Evolutionary conservation across 2,329 filamentous ascomycete species (phyloP).

Genomic region (Cercospora janseana): DNA sequence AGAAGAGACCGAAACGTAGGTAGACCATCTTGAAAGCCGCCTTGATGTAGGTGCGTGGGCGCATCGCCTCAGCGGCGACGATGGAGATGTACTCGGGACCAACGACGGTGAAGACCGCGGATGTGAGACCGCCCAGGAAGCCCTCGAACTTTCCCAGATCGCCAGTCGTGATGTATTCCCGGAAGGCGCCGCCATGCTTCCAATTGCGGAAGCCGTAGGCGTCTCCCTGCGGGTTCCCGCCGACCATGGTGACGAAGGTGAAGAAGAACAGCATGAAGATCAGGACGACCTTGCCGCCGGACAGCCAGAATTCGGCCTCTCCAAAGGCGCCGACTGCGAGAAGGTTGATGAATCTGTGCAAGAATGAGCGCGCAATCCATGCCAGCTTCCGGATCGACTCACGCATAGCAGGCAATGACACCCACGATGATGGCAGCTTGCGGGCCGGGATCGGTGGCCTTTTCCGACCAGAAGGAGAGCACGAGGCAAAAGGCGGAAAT

Average conservation of each 20-base stretch:
- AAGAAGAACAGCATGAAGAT: conserved; percentile 47
- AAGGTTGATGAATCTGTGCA: conserved; percentile 42
- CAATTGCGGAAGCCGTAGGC: conserved; percentile 48
- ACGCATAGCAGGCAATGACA: conserved; percentile 46
- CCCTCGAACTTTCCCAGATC: conserved; percentile 38
- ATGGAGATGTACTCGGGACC: conserved; percentile 51
- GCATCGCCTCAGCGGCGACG: conserved; percentile 49
- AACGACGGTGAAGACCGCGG: conserved; percentile 49
- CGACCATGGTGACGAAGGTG: conserved; percentile 40
- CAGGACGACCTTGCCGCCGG: conserved; percentile 49
- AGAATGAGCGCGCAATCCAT: no score
- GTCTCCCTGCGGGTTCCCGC: conserved; percentile 38
- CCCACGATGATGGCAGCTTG: conserved; percentile 39
- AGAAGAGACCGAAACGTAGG: conserved; percentile 41
- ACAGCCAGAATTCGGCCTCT: conserved; percentile 53
- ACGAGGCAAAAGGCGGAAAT: conserved; percentile 48
- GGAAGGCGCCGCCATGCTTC: conserved; percentile 39
- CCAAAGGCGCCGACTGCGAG: conserved; percentile 49
- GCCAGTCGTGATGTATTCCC: conserved; percentile 33
- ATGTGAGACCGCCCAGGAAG: conserved; percentile 38
- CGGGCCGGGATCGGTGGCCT: conserved; percentile 41
- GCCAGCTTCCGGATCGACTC: conserved; percentile 28
- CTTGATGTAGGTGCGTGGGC: conserved; percentile 47
- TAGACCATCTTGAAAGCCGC: conserved; percentile 51
- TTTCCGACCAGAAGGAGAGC: conserved; percentile 38